These are phyloP conservation scores for Carex arenaria DNA, from an alignment of 202 grass and related monocot species.

Conservation along the genomic window DNA sequence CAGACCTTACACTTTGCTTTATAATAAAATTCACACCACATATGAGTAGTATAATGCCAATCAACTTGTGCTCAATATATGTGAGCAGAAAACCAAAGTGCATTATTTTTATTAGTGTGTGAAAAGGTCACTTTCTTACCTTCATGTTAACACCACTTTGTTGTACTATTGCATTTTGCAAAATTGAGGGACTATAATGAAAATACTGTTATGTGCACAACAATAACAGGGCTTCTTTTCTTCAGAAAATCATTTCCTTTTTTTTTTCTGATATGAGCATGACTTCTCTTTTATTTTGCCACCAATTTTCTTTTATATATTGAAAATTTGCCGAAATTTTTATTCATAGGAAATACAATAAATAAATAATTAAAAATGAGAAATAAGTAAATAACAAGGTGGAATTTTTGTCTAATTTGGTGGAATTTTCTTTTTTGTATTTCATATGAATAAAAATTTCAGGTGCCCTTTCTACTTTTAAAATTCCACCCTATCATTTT, in stretches of 20 bases:
- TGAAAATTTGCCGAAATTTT: not conserved
- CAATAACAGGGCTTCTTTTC: not conserved
- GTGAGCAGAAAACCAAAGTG: not conserved
- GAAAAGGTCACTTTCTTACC: slow-evolving; percentile 1
- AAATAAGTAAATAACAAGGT: too few species aligned
- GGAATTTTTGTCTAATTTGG: too few species aligned
- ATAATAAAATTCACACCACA: not conserved
- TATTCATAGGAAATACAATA: too few species aligned
- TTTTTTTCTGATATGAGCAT: not conserved
- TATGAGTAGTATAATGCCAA: not conserved
- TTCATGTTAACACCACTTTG: not conserved
- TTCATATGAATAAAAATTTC: too few species aligned
- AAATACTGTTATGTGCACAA: not conserved
- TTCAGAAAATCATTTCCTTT: not conserved
- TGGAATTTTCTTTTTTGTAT: too few species aligned
- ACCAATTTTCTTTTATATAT: not conserved
- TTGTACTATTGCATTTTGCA: not conserved
- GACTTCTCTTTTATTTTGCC: not conserved
- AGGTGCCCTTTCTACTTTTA: too few species aligned
- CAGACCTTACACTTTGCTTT: not conserved
- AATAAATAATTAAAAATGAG: too few species aligned
- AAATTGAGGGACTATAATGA: not conserved
- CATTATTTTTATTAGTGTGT: not conserved
- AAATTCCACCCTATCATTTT: too few species aligned
- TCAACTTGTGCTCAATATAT: not conserved